Evolutionary conservation across 2,329 filamentous ascomycete species (phyloP).

Genomic region (Zelopaecilomyces penicillatus): DNA sequence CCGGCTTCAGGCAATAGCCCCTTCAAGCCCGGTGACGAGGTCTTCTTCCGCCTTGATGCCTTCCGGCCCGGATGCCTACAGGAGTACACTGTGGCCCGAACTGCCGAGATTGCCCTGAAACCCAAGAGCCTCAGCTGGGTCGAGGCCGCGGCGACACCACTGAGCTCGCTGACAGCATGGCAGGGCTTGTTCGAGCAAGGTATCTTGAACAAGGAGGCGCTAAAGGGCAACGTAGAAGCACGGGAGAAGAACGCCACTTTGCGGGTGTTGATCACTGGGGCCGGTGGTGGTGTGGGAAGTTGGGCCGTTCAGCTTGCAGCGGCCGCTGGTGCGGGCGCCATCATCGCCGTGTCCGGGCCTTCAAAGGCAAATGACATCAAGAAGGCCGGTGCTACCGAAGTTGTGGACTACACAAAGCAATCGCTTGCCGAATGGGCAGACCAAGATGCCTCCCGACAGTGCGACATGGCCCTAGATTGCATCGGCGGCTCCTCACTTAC

Average conservation of each 20-base stretch:
- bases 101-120: slow-evolving; percentile 26
- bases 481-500: slow-evolving; percentile 26
- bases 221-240: slow-evolving; percentile 20
- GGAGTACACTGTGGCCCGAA: slow-evolving; percentile 24
- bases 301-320: slow-evolving; percentile 32
- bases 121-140: slow-evolving; percentile 24
- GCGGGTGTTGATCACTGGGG: slow-evolving; percentile 31
- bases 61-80: slow-evolving; percentile 19
- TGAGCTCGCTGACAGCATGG: slow-evolving; percentile 33
- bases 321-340: slow-evolving; percentile 23
- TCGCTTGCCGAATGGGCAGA: slow-evolving; percentile 23
- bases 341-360: slow-evolving; percentile 25
- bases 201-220: slow-evolving; percentile 17
- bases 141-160: slow-evolving; percentile 28
- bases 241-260: slow-evolving; percentile 18
- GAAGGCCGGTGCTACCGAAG: slow-evolving; percentile 26
- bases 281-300: slow-evolving; percentile 30
- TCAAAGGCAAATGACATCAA: slow-evolving; percentile 22
- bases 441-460: slow-evolving; percentile 18
- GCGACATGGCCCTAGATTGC: slow-evolving; percentile 29
- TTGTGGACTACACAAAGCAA: slow-evolving; percentile 27
- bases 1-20: slow-evolving; percentile 13
- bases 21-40: slow-evolving; percentile 28
- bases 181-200: slow-evolving; percentile 32
- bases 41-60: slow-evolving; percentile 24